Conservation (phyloP, 2,329 filamentous ascomycete species). For the Aspergillus aculeatus region DNA sequence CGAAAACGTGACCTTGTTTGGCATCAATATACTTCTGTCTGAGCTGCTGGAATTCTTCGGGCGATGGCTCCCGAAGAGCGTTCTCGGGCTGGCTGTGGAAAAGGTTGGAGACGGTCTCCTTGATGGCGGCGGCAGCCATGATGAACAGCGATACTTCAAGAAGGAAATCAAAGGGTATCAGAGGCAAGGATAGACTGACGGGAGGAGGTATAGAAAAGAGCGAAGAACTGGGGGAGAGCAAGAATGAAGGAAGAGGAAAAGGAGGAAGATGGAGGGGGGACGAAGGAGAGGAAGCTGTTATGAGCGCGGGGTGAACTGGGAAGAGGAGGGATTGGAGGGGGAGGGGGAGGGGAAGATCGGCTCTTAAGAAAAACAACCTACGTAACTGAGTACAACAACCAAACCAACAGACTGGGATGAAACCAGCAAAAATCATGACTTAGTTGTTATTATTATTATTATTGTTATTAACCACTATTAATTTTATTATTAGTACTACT, state of each 20-base stretch:
- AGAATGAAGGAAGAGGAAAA: no score
- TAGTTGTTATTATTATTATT: no score
- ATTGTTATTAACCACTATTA: no score
- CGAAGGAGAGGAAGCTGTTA: not conserved
- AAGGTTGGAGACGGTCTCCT: conserved; percentile 49
- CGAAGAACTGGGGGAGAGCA: no score
- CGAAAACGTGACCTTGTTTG: conserved; percentile 77
- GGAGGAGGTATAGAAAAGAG: no score
- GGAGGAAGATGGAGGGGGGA: not conserved
- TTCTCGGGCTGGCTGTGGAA: conserved; percentile 42
- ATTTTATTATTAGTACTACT: no score
- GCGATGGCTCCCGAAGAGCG: conserved; percentile 52
- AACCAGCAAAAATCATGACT: not conserved
- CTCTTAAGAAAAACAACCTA: not conserved
- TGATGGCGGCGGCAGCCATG: conserved; percentile 42
- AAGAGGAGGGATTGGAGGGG: conserved; percentile 1
- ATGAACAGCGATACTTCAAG: conserved; percentile 8
- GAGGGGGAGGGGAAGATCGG: conserved; percentile 4
- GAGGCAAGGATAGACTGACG: not conserved
- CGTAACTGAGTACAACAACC: not conserved
- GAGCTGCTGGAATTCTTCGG: conserved; percentile 66
- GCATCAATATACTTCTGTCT: conserved; percentile 71
- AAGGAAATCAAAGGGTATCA: not conserved
- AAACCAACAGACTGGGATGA: not conserved
- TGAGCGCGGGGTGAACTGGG: not conserved